Evolutionary conservation across 352 stramenopile species (phyloP).

Genomic region (Thraustochytrium striatum): DNA sequence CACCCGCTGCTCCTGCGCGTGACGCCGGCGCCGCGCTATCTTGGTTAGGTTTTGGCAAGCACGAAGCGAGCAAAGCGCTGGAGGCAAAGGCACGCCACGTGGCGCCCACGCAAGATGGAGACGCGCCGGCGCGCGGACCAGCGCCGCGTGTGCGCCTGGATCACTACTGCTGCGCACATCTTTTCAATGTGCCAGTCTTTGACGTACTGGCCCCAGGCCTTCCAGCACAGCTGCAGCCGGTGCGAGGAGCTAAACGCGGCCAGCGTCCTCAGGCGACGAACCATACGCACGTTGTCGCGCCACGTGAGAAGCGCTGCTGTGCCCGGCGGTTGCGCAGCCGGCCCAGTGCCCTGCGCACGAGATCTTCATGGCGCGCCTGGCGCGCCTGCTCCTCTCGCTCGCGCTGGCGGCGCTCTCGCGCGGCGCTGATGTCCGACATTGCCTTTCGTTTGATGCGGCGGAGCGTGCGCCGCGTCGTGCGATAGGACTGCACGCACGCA

Average conservation of each 20-base stretch:
- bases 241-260: not conserved
- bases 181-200: not conserved
- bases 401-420: not conserved
- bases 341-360: not conserved
- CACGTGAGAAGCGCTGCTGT: not conserved
- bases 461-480: not conserved
- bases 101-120: not conserved
- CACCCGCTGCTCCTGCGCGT: conserved; percentile 7
- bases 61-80: conserved; percentile 11
- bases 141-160: not conserved
- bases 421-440: not conserved
- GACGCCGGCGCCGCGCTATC: not conserved
- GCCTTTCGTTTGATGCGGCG: not conserved
- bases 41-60: conserved; percentile 3
- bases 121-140: not conserved
- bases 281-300: not conserved
- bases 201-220: not conserved
- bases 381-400: not conserved
- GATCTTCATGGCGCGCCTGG: not conserved
- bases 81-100: not conserved
- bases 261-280: not conserved
- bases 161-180: not conserved
- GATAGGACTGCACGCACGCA: not conserved
- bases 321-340: not conserved
- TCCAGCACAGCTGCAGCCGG: not conserved